phyloP scores from a whole-genome alignment of 2,329 filamentous ascomycete genomes.

The Arthrobotrys sphaeroides region DNA sequence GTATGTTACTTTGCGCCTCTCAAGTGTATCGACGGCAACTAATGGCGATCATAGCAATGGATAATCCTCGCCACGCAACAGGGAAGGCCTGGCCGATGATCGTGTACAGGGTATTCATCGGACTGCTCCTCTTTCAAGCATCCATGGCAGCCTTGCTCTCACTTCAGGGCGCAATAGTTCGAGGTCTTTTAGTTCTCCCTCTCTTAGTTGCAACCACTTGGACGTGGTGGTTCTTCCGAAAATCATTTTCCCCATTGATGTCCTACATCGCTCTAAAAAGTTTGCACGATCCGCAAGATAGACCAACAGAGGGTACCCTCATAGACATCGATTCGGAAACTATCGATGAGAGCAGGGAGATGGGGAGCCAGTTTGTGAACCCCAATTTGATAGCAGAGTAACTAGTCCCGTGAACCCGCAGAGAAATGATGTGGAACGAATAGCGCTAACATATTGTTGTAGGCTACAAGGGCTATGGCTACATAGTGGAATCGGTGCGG shows the following conservation, averaged over 20 bases:
- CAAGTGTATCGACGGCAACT: not conserved
- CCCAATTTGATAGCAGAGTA: constrained; percentile 76
- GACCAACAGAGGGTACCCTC: not conserved
- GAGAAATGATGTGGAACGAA: not conserved
- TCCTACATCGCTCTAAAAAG: constrained; percentile 91
- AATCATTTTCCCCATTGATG: constrained; percentile 86
- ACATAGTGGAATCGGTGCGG: not conserved
- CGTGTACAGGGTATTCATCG: constrained; percentile 87
- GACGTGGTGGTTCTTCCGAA: constrained; percentile 84
- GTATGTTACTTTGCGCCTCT: not conserved
- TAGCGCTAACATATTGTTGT: constrained; percentile 1
- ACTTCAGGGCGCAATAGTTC: constrained; percentile 75
- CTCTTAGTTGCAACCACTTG: constrained; percentile 82
- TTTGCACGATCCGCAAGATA: constrained; percentile 69
- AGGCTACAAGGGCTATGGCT: constrained; percentile 43
- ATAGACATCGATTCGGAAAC: constrained; percentile 64
- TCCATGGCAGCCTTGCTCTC: constrained; percentile 89
- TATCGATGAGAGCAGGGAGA: constrained; percentile 76
- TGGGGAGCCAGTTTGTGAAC: constrained; percentile 76
- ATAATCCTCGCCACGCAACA: constrained; percentile 92
- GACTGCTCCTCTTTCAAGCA: constrained; percentile 86
- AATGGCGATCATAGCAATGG: constrained; percentile 71
- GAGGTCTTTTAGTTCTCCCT: constrained; percentile 77
- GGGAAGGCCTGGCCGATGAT: constrained; percentile 97
- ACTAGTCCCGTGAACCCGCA: constrained; percentile 59